Percentiles rank a stretch among this genome's conserved stretches.
phyloP scores from a whole-genome alignment of 352 stramenopile genomes.

The Aphanomyces stellatus region DNA sequence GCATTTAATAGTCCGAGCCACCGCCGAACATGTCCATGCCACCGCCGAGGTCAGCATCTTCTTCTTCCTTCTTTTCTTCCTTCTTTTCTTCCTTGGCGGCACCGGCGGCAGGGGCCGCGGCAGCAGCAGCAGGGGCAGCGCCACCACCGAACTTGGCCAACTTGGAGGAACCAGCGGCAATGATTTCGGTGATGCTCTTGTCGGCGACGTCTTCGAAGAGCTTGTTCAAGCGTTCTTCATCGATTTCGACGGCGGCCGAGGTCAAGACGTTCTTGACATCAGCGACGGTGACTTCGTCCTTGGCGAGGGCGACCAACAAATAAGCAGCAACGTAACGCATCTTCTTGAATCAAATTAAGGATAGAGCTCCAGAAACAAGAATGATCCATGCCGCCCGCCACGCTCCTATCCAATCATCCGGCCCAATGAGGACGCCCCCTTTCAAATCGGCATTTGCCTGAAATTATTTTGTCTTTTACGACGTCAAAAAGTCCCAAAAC shows the following conservation, averaged over 20 bases:
- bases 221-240: conserved; percentile 57
- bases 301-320: conserved; percentile 92
- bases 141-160: conserved; percentile 71
- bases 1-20: conserved; percentile 79
- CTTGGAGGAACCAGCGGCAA: conserved; percentile 71
- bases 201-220: conserved; percentile 73
- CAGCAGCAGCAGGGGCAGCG: conserved; percentile 39
- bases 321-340: conserved; percentile 98
- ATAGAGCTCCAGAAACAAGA: conserved; percentile 88
- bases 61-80: conserved; percentile 61
- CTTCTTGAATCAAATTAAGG: conserved; percentile 92
- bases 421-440: neutral
- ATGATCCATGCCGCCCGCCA: conserved; percentile 25
- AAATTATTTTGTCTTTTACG: neutral
- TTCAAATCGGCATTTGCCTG: neutral
- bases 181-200: conserved; percentile 78
- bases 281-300: conserved; percentile 81
- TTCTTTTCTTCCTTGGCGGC: conserved; percentile 55
- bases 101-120: conserved; percentile 37
- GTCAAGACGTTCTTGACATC: conserved; percentile 90
- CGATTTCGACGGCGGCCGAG: conserved; percentile 83
- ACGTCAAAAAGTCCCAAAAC: too few relatives aligned
- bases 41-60: conserved; percentile 79
- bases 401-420: conserved; percentile 19
- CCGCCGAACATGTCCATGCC: conserved; percentile 87